A percentile compares a stretch with the other conserved stretches of the same genome.
Conservation (phyloP, 371 early-diverging fungal genomes). For the Sporodiniella umbellata region DNA sequence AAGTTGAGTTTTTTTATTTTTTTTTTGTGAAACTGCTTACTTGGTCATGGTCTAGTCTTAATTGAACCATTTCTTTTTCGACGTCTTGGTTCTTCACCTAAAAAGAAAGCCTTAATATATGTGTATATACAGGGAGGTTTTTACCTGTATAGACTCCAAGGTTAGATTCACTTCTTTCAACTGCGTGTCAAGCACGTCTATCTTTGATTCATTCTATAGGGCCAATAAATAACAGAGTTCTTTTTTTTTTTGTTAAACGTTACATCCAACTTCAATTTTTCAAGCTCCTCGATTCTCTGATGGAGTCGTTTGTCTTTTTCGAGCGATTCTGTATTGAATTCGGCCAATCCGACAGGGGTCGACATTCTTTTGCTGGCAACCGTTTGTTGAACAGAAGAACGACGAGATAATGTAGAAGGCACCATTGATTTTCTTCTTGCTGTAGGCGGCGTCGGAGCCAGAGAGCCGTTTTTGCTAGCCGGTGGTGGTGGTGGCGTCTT, state of each 20-base stretch:
- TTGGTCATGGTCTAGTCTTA: background rate
- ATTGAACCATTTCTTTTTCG: background rate
- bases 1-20: too few species aligned
- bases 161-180: too few species aligned
- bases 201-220: background rate
- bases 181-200: background rate
- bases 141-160: background rate
- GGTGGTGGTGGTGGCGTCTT: constrained; percentile 19
- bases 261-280: constrained; percentile 22
- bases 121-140: too few species aligned
- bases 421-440: constrained; percentile 30
- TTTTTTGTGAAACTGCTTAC: background rate
- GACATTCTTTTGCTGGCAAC: constrained; percentile 14
- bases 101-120: too few species aligned
- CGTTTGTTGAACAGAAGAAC: constrained; percentile 14
- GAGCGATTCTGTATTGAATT: constrained; percentile 27
- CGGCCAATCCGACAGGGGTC: constrained; percentile 20
- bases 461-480: constrained; percentile 17
- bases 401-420: constrained; percentile 17
- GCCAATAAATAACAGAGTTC: too few species aligned
- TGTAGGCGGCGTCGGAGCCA: constrained; percentile 9
- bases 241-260: background rate
- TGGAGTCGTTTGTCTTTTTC: constrained; percentile 10
- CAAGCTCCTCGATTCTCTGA: constrained; percentile 22
- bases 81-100: background rate